These are phyloP conservation scores for Vigna hirtella DNA, from an alignment of 306 rosid species.

Conservation along the genomic window DNA sequence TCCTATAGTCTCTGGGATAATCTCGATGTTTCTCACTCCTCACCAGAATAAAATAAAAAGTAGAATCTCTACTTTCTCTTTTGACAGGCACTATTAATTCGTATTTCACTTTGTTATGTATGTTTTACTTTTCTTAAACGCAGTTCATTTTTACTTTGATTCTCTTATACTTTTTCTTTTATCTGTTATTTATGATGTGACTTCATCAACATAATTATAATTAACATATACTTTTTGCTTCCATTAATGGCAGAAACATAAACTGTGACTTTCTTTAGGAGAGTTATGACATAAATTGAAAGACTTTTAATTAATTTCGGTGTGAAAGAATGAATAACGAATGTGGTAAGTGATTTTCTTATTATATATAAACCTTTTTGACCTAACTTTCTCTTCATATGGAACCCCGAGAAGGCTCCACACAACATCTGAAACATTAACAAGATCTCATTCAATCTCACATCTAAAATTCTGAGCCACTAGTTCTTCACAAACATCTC, in stretches of 20 bases:
- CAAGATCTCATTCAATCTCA: background rate
- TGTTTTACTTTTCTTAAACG: background rate
- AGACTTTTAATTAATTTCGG: background rate
- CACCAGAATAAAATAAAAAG: slow-evolving; percentile 4
- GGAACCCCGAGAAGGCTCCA: slow-evolving; percentile 20
- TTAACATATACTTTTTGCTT: background rate
- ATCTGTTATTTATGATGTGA: too few relatives aligned
- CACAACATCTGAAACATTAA: slow-evolving; percentile 1
- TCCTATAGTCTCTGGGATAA: slow-evolving; percentile 44
- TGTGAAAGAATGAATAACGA: background rate
- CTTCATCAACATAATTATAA: too few relatives aligned
- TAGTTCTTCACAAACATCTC: background rate
- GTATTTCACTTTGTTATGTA: slow-evolving; percentile 12
- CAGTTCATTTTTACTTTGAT: background rate
- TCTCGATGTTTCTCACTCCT: slow-evolving; percentile 45
- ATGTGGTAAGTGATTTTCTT: background rate
- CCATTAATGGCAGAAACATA: too few relatives aligned
- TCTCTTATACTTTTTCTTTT: background rate
- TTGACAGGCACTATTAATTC: background rate
- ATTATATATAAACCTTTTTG: slow-evolving; percentile 44
- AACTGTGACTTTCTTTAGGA: too few relatives aligned
- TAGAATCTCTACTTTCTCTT: slow-evolving; percentile 35
- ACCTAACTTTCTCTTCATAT: slow-evolving; percentile 31
- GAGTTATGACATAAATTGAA: too few relatives aligned
- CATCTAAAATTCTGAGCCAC: background rate